Percentiles rank a stretch among this genome's conserved stretches.
Evolutionary conservation across 2,329 filamentous ascomycete genomes (phyloP).

Genomic region (Paraphoma sp.): DNA sequence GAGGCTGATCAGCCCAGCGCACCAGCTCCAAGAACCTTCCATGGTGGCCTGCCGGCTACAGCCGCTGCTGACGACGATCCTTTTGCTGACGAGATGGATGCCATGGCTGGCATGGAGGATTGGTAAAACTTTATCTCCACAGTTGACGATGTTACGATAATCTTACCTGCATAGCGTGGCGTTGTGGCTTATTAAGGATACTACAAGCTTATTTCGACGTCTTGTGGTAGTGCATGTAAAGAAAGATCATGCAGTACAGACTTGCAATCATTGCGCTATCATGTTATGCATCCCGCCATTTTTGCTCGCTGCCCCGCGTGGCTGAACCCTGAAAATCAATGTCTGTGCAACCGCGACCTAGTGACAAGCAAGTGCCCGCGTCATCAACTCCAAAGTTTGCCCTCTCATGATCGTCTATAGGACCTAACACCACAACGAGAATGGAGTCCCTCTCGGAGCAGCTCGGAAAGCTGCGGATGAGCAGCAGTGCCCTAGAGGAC

Average conservation of each 20-base stretch:
- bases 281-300: not conserved
- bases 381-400: not conserved
- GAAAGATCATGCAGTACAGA: not conserved
- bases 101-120: constrained; percentile 48
- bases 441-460: constrained; percentile 55
- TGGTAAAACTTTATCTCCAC: constrained; percentile 30
- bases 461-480: constrained; percentile 60
- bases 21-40: constrained; percentile 12
- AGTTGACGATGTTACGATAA: not conserved
- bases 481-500: constrained; percentile 28
- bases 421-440: constrained; percentile 5
- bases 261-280: not conserved
- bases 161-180: constrained; percentile 32
- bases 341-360: not conserved
- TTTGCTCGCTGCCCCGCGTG: not conserved
- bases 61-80: constrained; percentile 33
- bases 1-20: constrained; percentile 47
- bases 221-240: not conserved
- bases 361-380: not conserved
- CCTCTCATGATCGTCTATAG: not conserved
- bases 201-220: too few species aligned
- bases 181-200: not conserved
- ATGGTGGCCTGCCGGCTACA: constrained; percentile 6
- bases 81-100: constrained; percentile 50
- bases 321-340: not conserved